Conservation (phyloP, 495 filamentous ascomycete species). For the Beverwykella pulmonaria region DNA sequence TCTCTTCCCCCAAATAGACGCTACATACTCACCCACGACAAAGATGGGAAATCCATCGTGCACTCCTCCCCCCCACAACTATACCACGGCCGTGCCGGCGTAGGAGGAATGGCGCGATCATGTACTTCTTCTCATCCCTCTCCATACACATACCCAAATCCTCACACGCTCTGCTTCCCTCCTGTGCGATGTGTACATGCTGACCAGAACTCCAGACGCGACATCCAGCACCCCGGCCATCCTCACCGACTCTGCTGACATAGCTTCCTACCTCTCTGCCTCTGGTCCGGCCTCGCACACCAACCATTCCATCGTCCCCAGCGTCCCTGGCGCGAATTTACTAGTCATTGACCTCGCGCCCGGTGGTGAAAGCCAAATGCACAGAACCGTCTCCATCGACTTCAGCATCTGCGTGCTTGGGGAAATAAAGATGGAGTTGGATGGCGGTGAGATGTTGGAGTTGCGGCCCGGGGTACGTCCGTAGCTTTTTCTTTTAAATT, state of each 20-base stretch:
- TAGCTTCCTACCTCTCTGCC: constrained; percentile 21
- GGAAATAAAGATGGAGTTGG: constrained; percentile 31
- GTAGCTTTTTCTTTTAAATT: no score
- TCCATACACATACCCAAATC: no score
- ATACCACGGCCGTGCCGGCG: constrained; percentile 18
- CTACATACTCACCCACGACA: constrained; percentile 36
- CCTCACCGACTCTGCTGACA: constrained; percentile 24
- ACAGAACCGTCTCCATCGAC: constrained; percentile 33
- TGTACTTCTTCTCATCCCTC: constrained; percentile 16
- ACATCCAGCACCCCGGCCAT: constrained; percentile 10
- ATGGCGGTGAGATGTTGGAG: constrained; percentile 31
- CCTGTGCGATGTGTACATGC: no score
- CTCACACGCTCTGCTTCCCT: no score
- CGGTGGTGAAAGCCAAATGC: constrained; percentile 31
- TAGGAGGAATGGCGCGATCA: constrained; percentile 28
- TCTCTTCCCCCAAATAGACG: constrained; percentile 26
- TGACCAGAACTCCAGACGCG: no score
- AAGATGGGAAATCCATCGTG: constrained; percentile 27
- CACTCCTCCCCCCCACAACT: constrained; percentile 24
- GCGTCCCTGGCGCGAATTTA: constrained; percentile 21
- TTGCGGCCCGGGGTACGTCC: constrained; percentile 34
- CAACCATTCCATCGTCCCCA: constrained; percentile 9
- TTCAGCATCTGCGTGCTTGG: constrained; percentile 33
- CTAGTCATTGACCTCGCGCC: constrained; percentile 35
- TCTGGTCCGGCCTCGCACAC: constrained; percentile 17